Conservation (phyloP, 139 green algal species). For the Parachlorella kessleri region DNA sequence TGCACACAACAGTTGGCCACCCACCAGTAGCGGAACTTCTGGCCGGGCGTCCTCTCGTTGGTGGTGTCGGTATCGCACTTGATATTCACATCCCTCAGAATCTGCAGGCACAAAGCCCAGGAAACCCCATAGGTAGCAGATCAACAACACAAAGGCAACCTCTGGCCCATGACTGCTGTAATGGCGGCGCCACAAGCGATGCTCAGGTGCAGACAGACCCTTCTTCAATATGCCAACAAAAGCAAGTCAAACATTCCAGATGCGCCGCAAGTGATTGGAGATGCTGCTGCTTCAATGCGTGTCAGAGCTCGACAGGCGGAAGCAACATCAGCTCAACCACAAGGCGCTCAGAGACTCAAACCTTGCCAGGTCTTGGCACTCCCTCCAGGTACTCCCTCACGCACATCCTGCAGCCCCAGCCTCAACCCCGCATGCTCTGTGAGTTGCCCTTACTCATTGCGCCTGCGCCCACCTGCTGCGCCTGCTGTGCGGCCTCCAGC, state of each 20-base stretch:
- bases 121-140: not conserved
- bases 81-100: constrained; percentile 44
- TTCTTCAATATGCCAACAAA: too few species aligned
- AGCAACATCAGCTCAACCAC: not conserved
- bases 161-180: not conserved
- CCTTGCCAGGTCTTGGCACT: not conserved
- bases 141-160: not conserved
- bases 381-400: too few species aligned
- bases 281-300: too few species aligned
- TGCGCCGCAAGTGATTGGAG: too few species aligned
- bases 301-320: too few species aligned
- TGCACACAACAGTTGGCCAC: not conserved
- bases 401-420: not conserved
- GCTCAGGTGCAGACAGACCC: too few species aligned
- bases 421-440: not conserved
- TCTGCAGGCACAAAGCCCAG: not conserved
- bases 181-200: not conserved
- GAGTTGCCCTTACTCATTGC: too few species aligned
- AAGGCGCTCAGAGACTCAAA: not conserved
- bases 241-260: too few species aligned
- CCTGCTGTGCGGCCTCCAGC: constrained; percentile 34
- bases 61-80: constrained; percentile 48
- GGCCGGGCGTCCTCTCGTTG: constrained; percentile 59
- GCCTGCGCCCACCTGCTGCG: constrained; percentile 11
- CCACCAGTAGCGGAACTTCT: constrained; percentile 69